phyloP scores from a whole-genome alignment of 495 filamentous ascomycete genomes.

The Aspergillus diversus region DNA sequence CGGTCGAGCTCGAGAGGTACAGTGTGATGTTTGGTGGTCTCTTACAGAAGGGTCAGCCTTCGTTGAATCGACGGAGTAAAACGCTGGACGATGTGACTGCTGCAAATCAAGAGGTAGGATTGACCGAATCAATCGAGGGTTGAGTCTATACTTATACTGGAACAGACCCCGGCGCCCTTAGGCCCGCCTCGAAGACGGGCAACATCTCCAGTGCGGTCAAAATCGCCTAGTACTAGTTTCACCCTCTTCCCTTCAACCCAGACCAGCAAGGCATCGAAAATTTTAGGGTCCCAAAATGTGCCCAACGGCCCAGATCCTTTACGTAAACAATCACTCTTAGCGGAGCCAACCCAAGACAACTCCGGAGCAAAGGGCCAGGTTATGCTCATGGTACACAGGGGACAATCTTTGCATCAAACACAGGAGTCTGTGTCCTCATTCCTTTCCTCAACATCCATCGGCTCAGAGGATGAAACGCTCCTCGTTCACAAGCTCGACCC shows the following conservation, averaged over 20 bases:
- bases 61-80: conserved; percentile 67
- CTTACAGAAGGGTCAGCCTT: conserved; percentile 53
- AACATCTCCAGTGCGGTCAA: conserved; percentile 62
- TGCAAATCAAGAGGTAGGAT: conserved; percentile 43
- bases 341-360: conserved; percentile 12
- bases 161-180: conserved; percentile 10
- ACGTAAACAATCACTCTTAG: conserved; percentile 21
- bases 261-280: conserved; percentile 41
- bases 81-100: conserved; percentile 64
- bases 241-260: conserved; percentile 64
- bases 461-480: conserved; percentile 24
- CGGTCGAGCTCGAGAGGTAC: conserved; percentile 81
- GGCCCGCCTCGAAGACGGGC: conserved; percentile 49
- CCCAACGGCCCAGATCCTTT: conserved; percentile 45
- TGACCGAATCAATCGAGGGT: background rate
- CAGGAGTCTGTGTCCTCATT: conserved; percentile 28
- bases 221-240: conserved; percentile 62
- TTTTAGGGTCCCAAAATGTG: conserved; percentile 38
- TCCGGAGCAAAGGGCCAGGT: conserved; percentile 19
- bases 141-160: conserved; percentile 8
- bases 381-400: conserved; percentile 21
- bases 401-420: conserved; percentile 15
- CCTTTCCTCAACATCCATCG: conserved; percentile 25
- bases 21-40: conserved; percentile 92
- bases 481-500: conserved; percentile 25